These are phyloP conservation scores for Asparagopsis taxiformis DNA, from an alignment of 31 red algal species.

Conservation along the genomic window DNA sequence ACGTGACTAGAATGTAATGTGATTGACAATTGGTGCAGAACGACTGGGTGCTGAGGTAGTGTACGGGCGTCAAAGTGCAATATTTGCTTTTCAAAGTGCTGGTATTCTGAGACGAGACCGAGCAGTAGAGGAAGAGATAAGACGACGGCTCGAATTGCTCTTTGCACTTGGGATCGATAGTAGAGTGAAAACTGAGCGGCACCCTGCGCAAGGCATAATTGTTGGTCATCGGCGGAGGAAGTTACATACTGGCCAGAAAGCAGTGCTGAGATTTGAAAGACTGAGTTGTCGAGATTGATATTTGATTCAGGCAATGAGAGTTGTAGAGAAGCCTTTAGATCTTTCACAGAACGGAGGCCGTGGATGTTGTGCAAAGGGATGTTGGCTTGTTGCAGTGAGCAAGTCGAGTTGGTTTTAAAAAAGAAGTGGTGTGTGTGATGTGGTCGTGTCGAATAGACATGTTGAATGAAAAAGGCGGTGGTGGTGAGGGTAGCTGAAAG, in stretches of 20 bases:
- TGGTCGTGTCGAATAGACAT: neutral
- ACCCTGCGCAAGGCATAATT: neutral
- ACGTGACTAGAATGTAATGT: too few relatives aligned
- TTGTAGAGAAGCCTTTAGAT: neutral
- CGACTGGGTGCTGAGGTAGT: too few relatives aligned
- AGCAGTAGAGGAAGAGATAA: slow-evolving; percentile 1
- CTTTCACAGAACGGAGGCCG: neutral
- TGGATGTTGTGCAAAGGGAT: neutral
- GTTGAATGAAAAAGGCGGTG: neutral
- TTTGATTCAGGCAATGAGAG: neutral
- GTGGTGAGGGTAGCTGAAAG: neutral
- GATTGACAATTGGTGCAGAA: too few relatives aligned
- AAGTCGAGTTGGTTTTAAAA: neutral
- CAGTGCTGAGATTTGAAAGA: neutral
- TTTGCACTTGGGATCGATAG: neutral
- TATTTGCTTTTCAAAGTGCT: neutral
- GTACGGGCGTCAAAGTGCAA: neutral
- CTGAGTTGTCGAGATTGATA: neutral
- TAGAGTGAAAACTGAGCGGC: neutral
- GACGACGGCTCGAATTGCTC: slow-evolving; percentile 1
- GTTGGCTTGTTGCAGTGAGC: neutral
- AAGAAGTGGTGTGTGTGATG: neutral
- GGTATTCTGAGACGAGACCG: neutral
- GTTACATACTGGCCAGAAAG: neutral
- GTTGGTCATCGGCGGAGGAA: neutral